Base-by-base conservation (phyloP, 83 land plant genomes). In the Diphasiastrum complanatum region DNA sequence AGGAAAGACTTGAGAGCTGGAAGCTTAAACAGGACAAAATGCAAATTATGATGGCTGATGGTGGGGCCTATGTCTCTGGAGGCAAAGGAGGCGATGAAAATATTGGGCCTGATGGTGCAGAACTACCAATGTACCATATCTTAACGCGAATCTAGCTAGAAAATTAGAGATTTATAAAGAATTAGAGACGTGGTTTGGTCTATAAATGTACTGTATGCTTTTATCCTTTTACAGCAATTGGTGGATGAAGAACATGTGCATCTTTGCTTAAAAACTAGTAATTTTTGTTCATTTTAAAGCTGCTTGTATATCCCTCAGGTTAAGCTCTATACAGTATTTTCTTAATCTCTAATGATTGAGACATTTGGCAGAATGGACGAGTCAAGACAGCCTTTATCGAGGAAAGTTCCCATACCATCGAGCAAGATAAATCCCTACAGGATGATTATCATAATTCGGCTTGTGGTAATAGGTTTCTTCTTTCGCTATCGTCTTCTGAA, bases 1-100 rank as follows among this genome's bases (percentile, higher is more conserved):
- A 86, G 72, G 83, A 86, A 34, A 49, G 82, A 66, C 60, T 76
- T 66, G 87, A 86, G 25, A 82, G 80, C 12, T 87, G 86, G 85
- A 83, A 71, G 71, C 67, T 50, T 22, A 81, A 63, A 68, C 81
- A 84, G 36, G 82, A 83, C 26, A 81, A 75, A 38, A 61, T 81
- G 59, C 81, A 81, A 33, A 66, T 77, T 33, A 70, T 62, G 47
- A 72, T 76, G 76, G 63, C 60, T 29, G 51, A 75, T n/a, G n/a
- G n/a, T 29, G 82, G 73, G 5, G 71, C 60, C 27, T 67, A 54
- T 65, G 70, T 55, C 45, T 66, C 57, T 27, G 69, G 58, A 2
- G 51, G 49, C n/a, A n/a, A 35, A 46, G 68, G 67, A 51, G 71
- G 67, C 31, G 71, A 67, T 51, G 81, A 67, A 2, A 41, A 33